Evolutionary conservation across 2,329 filamentous ascomycete species (phyloP).

Genomic region (Pseudopyrenochaeta lycopersici): DNA sequence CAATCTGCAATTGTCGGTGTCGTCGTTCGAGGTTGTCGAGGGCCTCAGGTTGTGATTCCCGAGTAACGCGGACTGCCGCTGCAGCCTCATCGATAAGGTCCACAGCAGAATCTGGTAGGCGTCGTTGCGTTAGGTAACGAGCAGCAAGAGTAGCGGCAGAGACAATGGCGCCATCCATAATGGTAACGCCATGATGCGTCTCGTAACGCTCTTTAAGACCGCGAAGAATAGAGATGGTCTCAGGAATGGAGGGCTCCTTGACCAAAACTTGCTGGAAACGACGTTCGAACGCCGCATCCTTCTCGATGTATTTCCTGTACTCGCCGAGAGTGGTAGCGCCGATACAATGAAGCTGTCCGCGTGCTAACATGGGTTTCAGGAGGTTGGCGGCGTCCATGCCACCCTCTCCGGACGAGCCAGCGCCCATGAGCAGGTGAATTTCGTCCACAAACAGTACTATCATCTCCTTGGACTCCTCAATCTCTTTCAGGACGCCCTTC

Average conservation of each 20-base stretch:
- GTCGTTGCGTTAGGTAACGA: slow-evolving; percentile 88
- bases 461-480: slow-evolving; percentile 91
- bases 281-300: slow-evolving; percentile 96
- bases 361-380: slow-evolving; percentile 96
- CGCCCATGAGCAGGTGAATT: slow-evolving; percentile 98
- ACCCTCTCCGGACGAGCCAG: slow-evolving; percentile 90
- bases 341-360: slow-evolving; percentile 96
- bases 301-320: slow-evolving; percentile 99
- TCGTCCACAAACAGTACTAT: slow-evolving; percentile 99
- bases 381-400: slow-evolving; percentile 99
- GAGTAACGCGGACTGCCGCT: slow-evolving; percentile 92
- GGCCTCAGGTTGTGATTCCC: slow-evolving; percentile 95
- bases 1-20: slow-evolving; percentile 90
- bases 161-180: slow-evolving; percentile 92
- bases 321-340: slow-evolving; percentile 94
- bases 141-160: slow-evolving; percentile 90
- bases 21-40: slow-evolving; percentile 94
- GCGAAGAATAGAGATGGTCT: slow-evolving; percentile 97
- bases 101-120: slow-evolving; percentile 95
- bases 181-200: slow-evolving; percentile 96
- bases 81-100: slow-evolving; percentile 96
- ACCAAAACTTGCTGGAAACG: slow-evolving; percentile 98
- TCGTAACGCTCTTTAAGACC: slow-evolving; percentile 98
- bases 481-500: slow-evolving; percentile 98
- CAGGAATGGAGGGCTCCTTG: slow-evolving; percentile 87